Evolutionary conservation across 345 rosid species (phyloP).

Genomic region (Lagerstroemia speciosa): DNA sequence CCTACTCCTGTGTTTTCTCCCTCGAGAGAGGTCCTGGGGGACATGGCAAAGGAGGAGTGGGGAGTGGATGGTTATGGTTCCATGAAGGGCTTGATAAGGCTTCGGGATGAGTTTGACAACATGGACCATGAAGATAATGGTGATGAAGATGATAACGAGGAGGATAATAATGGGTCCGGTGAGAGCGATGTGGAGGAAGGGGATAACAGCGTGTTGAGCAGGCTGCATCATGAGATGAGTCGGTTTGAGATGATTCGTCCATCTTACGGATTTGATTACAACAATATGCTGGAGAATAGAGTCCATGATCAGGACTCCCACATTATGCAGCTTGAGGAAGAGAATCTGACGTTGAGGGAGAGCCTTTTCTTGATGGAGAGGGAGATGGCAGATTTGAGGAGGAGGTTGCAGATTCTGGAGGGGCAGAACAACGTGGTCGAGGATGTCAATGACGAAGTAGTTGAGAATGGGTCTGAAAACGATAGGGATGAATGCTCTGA

Average conservation of each 20-base stretch:
- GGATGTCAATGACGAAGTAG: conserved; percentile 58
- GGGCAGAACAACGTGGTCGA: conserved; percentile 43
- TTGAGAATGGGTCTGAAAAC: conserved; percentile 56
- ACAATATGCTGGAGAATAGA: conserved; percentile 77
- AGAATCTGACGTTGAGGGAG: conserved; percentile 83
- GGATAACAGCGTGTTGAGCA: conserved; percentile 74
- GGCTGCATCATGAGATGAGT: conserved; percentile 93
- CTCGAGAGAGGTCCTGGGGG: conserved; percentile 76
- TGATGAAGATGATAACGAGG: conserved; percentile 90
- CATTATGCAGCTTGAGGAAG: conserved; percentile 85
- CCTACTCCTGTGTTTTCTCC: conserved; percentile 89
- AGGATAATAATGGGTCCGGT: conserved; percentile 53
- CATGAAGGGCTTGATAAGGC: conserved; percentile 90
- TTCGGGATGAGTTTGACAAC: conserved; percentile 53
- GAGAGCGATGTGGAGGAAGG: conserved; percentile 98
- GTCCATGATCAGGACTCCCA: conserved; percentile 96
- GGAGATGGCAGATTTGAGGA: conserved; percentile 76
- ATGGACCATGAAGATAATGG: conserved; percentile 38
- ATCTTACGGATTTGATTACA: conserved; percentile 41
- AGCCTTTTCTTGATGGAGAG: conserved; percentile 89
- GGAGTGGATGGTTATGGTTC: conserved; percentile 99
- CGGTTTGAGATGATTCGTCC: conserved; percentile 98
- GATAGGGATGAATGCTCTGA: conserved; percentile 65
- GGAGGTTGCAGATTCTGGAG: conserved; percentile 80
- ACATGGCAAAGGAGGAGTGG: conserved; percentile 98